Evolutionary conservation across 306 rosid species (phyloP), one percentile per base, ranked within the genome.

Genomic region (Arachis hypogaea): DNA sequence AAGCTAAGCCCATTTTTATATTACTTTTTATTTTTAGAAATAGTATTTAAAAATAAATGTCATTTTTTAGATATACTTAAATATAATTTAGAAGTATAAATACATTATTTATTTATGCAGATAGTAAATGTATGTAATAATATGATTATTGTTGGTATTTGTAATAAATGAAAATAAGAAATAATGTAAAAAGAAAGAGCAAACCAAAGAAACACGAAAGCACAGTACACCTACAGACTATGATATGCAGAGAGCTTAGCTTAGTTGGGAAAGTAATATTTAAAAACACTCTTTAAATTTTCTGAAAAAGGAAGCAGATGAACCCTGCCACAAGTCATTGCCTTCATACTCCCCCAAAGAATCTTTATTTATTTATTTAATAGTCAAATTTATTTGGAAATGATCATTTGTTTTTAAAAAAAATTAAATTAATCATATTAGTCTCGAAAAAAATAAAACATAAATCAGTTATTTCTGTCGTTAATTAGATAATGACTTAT

Each of bases 171-270:
- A 50, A 77, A 62, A 4, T 33, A 33, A 4, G 38, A 33, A 33
- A 33, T 2, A 4, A 64, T 54, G 72, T 55, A 30, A 81, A 81
- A 69, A 73, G 80, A 81, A 80, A 79, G 80, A 81, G 64, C 76
- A 77, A 36, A 63, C 84, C 49, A 75, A 18, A 41, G 46, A 72
- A 79, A 87, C 95, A 88, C 91, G 93, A 81, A 92, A 90, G 71
- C 90, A 79, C 82, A 33, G 38, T 33, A 33, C 38, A 33, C 38
- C 38, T 68, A 77, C 7, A 76, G 41, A 6, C 33, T 41, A 2
- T 18, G 16, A 4, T 10, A 46, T 16, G 44, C 18, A 40, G 67
- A 76, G 30, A 63, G 69, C 72, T 66, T 60, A 33, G 43, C 54
- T 28, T 16, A 55, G 76, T 71, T 68, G 69, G 40, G 65, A 11